Conservation (phyloP, 2,329 filamentous ascomycete genomes). For the Dothiorella sarmentorum region DNA sequence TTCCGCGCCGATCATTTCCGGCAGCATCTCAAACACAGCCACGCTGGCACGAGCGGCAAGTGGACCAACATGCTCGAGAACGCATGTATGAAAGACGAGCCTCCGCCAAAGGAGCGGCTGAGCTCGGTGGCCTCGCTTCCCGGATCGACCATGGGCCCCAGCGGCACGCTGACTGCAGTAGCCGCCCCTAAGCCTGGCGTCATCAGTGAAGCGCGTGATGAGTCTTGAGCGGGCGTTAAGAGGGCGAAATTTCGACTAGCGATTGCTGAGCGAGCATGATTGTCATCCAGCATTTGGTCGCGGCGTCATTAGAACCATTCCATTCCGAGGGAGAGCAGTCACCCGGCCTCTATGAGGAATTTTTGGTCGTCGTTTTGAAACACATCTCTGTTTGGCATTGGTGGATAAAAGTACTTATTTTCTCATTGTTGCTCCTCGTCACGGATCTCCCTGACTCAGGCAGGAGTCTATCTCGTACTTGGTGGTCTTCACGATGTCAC, state of each 20-base stretch:
- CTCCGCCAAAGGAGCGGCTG: constrained; percentile 49
- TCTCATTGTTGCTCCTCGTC: constrained; percentile 4
- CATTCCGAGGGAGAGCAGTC: background rate
- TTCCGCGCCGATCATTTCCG: constrained; percentile 96
- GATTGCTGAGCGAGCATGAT: constrained; percentile 18
- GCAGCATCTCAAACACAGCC: constrained; percentile 96
- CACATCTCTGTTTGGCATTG: constrained; percentile 15
- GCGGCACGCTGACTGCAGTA: constrained; percentile 24
- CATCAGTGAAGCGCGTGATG: constrained; percentile 39
- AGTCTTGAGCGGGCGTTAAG: constrained; percentile 30
- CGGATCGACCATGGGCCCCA: constrained; percentile 25
- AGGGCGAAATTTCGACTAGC: constrained; percentile 15
- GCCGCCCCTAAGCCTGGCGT: constrained; percentile 30
- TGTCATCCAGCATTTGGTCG: constrained; percentile 17
- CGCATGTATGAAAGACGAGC: constrained; percentile 92
- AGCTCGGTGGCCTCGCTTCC: constrained; percentile 32
- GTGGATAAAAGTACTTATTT: constrained; percentile 17
- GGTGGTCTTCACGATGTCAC: constrained; percentile 17
- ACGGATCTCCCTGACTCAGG: background rate
- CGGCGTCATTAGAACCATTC: constrained; percentile 18
- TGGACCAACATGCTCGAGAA: constrained; percentile 99
- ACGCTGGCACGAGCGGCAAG: constrained; percentile 92
- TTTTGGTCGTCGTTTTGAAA: constrained; percentile 13
- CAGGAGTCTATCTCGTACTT: constrained; percentile 14
- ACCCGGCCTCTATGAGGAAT: background rate